A percentile compares a stretch with the other conserved stretches of the same genome.
Evolutionary conservation across 2,329 filamentous ascomycete genomes (phyloP).

Genomic region (Claviceps pazoutovae): DNA sequence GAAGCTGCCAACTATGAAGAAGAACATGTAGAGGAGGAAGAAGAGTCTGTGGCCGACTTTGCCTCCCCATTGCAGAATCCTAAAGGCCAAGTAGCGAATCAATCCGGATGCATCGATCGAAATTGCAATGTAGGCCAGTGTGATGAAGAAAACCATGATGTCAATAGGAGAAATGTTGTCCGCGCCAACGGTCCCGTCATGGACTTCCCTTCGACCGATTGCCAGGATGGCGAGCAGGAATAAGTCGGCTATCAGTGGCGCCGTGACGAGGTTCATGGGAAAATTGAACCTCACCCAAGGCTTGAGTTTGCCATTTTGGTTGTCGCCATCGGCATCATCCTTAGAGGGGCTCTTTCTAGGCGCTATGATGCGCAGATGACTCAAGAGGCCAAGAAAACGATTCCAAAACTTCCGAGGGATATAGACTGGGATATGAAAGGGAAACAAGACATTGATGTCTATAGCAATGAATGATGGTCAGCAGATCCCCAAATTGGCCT

Average conservation of each 20-base stretch:
- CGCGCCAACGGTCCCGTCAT: slow-evolving; percentile 53
- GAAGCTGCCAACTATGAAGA: slow-evolving; percentile 51
- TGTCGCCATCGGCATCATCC: slow-evolving; percentile 11
- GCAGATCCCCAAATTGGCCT: neutral
- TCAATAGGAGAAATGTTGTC: slow-evolving; percentile 55
- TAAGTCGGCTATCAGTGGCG: slow-evolving; percentile 55
- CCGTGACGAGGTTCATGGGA: slow-evolving; percentile 57
- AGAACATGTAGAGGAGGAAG: slow-evolving; percentile 61
- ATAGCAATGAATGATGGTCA: neutral
- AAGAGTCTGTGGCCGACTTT: slow-evolving; percentile 53
- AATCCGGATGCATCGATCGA: slow-evolving; percentile 64
- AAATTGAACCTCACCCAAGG: slow-evolving; percentile 38
- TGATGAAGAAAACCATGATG: slow-evolving; percentile 64
- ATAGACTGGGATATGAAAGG: slow-evolving; percentile 49
- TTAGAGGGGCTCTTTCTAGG: slow-evolving; percentile 19
- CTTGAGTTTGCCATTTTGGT: slow-evolving; percentile 16
- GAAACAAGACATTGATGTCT: slow-evolving; percentile 59
- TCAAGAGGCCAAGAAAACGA: slow-evolving; percentile 23
- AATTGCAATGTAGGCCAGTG: slow-evolving; percentile 62
- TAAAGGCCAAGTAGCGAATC: slow-evolving; percentile 57
- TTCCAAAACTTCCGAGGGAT: slow-evolving; percentile 38
- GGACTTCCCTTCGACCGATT: slow-evolving; percentile 52
- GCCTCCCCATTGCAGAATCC: slow-evolving; percentile 53
- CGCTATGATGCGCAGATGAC: slow-evolving; percentile 36
- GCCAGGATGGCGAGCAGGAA: slow-evolving; percentile 57